Base-by-base conservation (phyloP, 805 yeast genomes). In the Barnettozyma sucrosica region DNA sequence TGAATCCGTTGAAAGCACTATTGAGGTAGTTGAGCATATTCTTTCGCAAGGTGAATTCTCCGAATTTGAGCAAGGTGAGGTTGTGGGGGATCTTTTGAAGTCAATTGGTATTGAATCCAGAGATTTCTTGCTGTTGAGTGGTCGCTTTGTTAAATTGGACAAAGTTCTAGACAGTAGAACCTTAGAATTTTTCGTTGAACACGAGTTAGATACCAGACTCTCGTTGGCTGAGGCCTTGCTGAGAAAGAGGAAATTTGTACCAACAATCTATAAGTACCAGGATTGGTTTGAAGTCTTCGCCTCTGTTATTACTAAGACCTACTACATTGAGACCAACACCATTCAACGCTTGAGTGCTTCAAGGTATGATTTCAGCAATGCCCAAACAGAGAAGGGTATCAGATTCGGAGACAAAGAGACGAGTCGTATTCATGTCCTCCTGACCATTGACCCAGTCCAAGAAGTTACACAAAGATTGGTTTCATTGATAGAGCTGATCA, bases 361-460 rank as follows among this genome's bases (percentile, higher is more conserved):
- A 9, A 66, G 85, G 51, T 68, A 68, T 53, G 79, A 77, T 52
- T 65, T 80, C 36, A 57, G 66, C 11, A 57, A 65, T 56, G 58
- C 53, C 41, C 55, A 48, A 39, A 59, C 55, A 5, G 52, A 41
- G 4, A 48, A 43, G 11, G 46, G 61, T 42, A 57, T 62, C 33
- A 59, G 56, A 13, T 57, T 54, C 33, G 63, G 61, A 9, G 54
- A 55, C 7, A 53, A 53, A 1, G 50, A 54, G 0, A 47, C 59
- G 3, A 70, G 75, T 28, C 63, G 66, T 16, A 60, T 89, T 19
- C 84, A 84, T 51, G 57, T 89, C 5, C 63, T 77, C 5, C 67
- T 85, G 0, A 64, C 85, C 1, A 57, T 87, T 36, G 89, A 93
- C 61, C 97, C 98, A 1, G 63, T 80, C 2, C 76, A 77, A 49